Evolutionary conservation across 176 grass and related monocot species (phyloP).

Genomic region (Oryza meridionalis): DNA sequence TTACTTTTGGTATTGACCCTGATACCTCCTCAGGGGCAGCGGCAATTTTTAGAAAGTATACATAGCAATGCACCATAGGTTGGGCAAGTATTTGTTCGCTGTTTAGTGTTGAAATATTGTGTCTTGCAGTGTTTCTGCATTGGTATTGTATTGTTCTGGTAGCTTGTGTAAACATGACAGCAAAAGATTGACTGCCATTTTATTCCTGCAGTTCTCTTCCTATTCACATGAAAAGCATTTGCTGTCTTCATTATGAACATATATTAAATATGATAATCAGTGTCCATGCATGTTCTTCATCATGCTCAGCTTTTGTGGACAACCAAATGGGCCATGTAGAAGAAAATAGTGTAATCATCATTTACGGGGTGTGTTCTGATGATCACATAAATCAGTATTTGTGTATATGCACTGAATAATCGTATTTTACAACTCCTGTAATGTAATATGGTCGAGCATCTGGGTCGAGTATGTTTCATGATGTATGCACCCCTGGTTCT

Average conservation of each 20-base stretch:
- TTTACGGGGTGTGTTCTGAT: neutral
- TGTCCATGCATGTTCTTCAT: neutral
- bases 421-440: neutral
- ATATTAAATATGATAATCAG: neutral
- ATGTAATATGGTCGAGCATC: neutral
- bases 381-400: neutral
- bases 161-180: neutral
- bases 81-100: neutral
- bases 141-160: neutral
- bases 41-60: neutral
- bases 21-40: neutral
- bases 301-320: slow-evolving; percentile 22
- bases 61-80: too few species aligned
- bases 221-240: neutral
- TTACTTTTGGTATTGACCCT: neutral
- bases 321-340: neutral
- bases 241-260: neutral
- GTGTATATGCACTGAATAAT: slow-evolving; percentile 8
- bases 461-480: slow-evolving; percentile 5
- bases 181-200: neutral
- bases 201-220: neutral
- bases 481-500: neutral
- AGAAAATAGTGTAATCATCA: neutral
- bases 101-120: slow-evolving; percentile 26
- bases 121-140: neutral